Conservation (phyloP, 2,329 filamentous ascomycete species). For the Teratosphaeria epicoccoides region DNA sequence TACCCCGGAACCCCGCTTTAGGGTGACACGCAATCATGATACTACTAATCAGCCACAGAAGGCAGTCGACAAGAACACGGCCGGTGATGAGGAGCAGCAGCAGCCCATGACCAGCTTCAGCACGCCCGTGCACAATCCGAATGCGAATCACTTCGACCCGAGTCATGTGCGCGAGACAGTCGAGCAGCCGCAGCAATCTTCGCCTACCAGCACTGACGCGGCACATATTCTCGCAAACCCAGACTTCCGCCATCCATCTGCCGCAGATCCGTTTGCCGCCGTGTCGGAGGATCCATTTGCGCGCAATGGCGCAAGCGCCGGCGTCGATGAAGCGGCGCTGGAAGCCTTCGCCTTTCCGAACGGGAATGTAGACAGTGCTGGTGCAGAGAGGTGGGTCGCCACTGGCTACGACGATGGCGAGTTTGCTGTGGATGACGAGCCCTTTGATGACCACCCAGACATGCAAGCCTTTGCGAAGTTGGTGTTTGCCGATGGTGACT, state of each 20-base stretch:
- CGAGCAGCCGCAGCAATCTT: constrained; percentile 2
- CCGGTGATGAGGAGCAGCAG: background rate
- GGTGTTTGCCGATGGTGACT: constrained; percentile 64
- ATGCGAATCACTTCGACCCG: constrained; percentile 4
- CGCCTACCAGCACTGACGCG: constrained; percentile 5
- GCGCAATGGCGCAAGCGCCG: background rate
- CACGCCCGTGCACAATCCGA: background rate
- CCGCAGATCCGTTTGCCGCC: background rate
- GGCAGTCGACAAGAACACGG: background rate
- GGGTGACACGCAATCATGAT: constrained; percentile 4
- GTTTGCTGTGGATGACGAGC: constrained; percentile 3
- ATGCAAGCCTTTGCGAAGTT: constrained; percentile 55
- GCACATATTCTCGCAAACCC: constrained; percentile 1
- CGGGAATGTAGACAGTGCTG: background rate
- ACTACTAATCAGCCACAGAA: background rate
- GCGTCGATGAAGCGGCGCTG: background rate
- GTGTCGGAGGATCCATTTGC: background rate
- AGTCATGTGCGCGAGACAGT: constrained; percentile 8
- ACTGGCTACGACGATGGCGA: background rate
- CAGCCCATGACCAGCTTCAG: background rate
- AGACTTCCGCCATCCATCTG: background rate
- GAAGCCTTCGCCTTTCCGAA: background rate
- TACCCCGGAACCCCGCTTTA: constrained; percentile 1
- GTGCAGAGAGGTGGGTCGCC: background rate
- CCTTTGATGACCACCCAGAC: constrained; percentile 6